Conservation (phyloP, 768 basidiomycete genomes). For the Russula virescens region DNA sequence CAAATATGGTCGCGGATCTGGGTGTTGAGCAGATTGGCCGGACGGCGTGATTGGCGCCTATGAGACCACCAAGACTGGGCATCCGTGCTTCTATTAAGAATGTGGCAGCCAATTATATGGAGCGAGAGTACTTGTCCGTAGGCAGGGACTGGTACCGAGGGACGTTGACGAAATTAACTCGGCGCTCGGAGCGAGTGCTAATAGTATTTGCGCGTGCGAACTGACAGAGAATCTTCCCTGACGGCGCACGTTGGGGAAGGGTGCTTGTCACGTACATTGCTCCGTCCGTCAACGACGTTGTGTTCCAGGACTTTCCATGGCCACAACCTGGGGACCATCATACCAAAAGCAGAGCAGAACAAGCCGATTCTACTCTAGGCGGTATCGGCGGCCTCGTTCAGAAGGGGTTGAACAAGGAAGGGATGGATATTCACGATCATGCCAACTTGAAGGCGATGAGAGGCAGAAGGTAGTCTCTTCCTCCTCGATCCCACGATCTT, state of each 20-base stretch:
- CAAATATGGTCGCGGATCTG: slow-evolving; percentile 4
- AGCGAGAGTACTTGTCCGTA: background rate
- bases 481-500: background rate
- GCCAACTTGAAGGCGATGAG: background rate
- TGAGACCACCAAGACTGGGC: background rate
- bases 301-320: background rate
- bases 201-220: slow-evolving; percentile 10
- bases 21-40: background rate
- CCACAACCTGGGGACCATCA: background rate
- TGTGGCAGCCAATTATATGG: background rate
- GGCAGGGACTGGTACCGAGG: background rate
- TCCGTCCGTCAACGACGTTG: background rate
- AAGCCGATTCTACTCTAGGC: background rate
- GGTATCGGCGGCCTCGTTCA: background rate
- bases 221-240: background rate
- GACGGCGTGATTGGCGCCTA: background rate
- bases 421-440: background rate
- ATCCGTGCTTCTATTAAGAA: slow-evolving; percentile 7
- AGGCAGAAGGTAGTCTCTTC: background rate
- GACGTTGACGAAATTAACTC: background rate
- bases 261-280: slow-evolving; percentile 8
- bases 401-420: background rate
- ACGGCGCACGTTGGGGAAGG: background rate
- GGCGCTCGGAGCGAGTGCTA: slow-evolving; percentile 5
- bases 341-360: background rate